These are phyloP conservation scores for Coniochaeta ligniaria DNA, from an alignment of 2,329 filamentous ascomycete genomes.

Conservation along the genomic window DNA sequence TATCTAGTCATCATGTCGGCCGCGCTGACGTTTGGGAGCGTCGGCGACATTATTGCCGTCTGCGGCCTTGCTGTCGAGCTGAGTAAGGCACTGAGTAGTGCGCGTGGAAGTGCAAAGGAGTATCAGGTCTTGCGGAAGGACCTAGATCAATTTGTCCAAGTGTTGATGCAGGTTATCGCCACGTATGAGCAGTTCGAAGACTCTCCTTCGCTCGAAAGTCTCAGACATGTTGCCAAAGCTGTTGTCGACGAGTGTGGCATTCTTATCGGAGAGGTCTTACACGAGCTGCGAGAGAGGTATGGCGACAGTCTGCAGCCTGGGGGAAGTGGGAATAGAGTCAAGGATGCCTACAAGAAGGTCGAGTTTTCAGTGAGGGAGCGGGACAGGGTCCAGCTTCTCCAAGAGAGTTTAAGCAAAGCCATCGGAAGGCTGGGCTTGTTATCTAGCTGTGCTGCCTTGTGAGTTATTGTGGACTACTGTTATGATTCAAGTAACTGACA, in stretches of 20 bases:
- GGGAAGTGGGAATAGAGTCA: neutral
- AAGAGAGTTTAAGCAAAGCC: neutral
- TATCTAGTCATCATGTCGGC: neutral
- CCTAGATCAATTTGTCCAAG: constrained; percentile 3
- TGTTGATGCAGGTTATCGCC: constrained; percentile 4
- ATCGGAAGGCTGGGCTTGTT: neutral
- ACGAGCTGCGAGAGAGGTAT: neutral
- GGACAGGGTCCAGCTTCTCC: neutral
- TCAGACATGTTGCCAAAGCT: neutral
- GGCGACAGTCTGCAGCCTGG: neutral
- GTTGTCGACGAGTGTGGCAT: neutral
- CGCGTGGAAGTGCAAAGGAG: constrained; percentile 3
- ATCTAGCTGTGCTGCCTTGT: neutral
- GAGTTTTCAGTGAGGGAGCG: neutral
- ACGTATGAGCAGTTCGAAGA: neutral
- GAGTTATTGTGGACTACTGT: neutral
- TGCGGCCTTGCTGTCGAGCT: constrained; percentile 6
- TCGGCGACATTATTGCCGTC: constrained; percentile 9
- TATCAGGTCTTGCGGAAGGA: constrained; percentile 5
- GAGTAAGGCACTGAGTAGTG: neutral
- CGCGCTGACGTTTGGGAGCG: constrained; percentile 6
- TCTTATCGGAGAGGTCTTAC: neutral
- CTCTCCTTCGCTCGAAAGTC: neutral
- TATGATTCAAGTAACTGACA: neutral
- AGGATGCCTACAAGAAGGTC: neutral